Evolutionary conservation across 2,329 filamentous ascomycete species (phyloP), one percentile per base, ranked within the genome.

Genomic region (Didymellaceae sp.): DNA sequence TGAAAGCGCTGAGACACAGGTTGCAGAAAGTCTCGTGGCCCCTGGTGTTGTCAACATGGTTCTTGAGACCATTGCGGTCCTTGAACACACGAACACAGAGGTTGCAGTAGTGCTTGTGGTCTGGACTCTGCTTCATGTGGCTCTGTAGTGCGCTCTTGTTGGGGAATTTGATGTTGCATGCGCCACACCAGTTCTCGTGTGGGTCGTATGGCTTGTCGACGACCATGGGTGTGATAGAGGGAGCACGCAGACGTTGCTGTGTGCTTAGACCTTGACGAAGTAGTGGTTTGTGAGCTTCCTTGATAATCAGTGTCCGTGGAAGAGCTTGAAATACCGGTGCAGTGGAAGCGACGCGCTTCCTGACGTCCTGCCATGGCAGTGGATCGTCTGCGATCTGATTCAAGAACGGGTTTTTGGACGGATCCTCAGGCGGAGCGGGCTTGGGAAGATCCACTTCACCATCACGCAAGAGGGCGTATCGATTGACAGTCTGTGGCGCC

Each of bases 81-180:
- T 66, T 65, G 42, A 72, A 72, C 0, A 71, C 59, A 21, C 67
- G 65, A 42, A 62, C 65, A 59, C 69, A 72, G 5, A 72, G 63
- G 37, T 70, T 71, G 52, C 69, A 72, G 47, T 69, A 72, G 50
- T 71, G 48, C 20, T 61, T 50, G 46, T 72, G 69, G 1, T 55
- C 54, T 5, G 56, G 54, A 6, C 47, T 40, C 16, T 63, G 57
- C 52, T 70, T 70, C 30, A 64, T 52, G 43, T 72, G 69, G 14
- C 37, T 54, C 21, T 63, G 42, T 0, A 72, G 52, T 6, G 59
- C 45, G 1, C 44, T 16, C 48, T 68, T 71, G 41, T 24, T 66
- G 2, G 53, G 25, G 16, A 70, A 63, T 32, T 55, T 60, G 18
- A 52, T 24, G 2, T 53, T 58, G 55, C 69, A 72, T 7, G 69